Percentiles rank a stretch among this genome's conserved stretches.
Evolutionary conservation across 2,329 filamentous ascomycete species (phyloP).

Genomic region (Grosmannia serpens): DNA sequence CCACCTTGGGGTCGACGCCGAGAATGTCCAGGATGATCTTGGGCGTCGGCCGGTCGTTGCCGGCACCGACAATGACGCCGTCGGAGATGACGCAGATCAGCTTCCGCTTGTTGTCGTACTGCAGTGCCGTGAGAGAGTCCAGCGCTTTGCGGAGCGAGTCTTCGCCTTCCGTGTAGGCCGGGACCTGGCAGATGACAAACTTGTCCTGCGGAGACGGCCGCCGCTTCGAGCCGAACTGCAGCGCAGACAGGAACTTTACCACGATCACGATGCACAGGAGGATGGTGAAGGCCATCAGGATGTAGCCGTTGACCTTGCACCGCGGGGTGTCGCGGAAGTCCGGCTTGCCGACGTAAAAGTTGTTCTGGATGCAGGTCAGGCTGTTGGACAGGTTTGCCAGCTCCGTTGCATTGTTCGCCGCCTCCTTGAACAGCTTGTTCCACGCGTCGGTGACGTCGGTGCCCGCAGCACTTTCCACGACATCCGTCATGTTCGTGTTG

Average conservation of each 20-base stretch:
- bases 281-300: slow-evolving; percentile 78
- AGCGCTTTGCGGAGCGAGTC: slow-evolving; percentile 86
- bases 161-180: slow-evolving; percentile 95
- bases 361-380: slow-evolving; percentile 68
- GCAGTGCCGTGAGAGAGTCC: slow-evolving; percentile 84
- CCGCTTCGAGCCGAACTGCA: slow-evolving; percentile 87
- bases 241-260: slow-evolving; percentile 81
- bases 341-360: slow-evolving; percentile 69
- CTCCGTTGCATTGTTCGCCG: slow-evolving; percentile 43
- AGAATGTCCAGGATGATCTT: slow-evolving; percentile 97
- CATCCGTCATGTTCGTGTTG: slow-evolving; percentile 50
- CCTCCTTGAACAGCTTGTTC: slow-evolving; percentile 38
- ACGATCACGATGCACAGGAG: slow-evolving; percentile 69
- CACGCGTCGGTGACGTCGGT: slow-evolving; percentile 61
- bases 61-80: slow-evolving; percentile 89
- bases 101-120: slow-evolving; percentile 98
- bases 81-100: slow-evolving; percentile 94
- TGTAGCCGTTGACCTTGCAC: slow-evolving; percentile 85
- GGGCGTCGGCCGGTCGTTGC: slow-evolving; percentile 91
- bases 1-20: slow-evolving; percentile 91
- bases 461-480: slow-evolving; percentile 69
- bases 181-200: slow-evolving; percentile 96
- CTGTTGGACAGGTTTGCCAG: slow-evolving; percentile 47
- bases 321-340: slow-evolving; percentile 70
- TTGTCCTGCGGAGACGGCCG: slow-evolving; percentile 89